Percentiles rank a stretch among this genome's conserved stretches.
phyloP scores from a whole-genome alignment of 345 rosid species.

The Sonneratia alba region DNA sequence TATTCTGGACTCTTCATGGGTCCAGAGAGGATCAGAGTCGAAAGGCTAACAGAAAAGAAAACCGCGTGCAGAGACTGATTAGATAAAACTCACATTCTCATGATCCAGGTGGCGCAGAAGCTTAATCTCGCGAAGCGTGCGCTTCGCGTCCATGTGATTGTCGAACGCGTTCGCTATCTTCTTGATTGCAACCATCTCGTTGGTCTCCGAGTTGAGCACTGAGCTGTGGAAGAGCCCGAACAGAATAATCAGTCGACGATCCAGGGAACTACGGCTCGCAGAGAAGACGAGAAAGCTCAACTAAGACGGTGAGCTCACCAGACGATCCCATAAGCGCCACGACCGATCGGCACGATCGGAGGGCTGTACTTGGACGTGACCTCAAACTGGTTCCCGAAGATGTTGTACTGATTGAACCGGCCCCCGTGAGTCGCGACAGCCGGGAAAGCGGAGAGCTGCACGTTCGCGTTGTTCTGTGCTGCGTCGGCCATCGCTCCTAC shows the following conservation, averaged over 20 bases:
- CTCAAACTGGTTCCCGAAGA: conserved; percentile 76
- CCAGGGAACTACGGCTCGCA: not conserved
- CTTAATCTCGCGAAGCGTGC: conserved; percentile 96
- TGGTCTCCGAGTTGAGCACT: conserved; percentile 80
- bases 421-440: conserved; percentile 65
- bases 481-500: conserved; percentile 24
- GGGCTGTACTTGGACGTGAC: conserved; percentile 79
- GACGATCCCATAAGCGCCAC: conserved; percentile 96
- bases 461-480: conserved; percentile 24
- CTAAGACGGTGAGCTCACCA: conserved; percentile 43
- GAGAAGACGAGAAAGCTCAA: not conserved
- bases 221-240: conserved; percentile 37
- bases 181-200: conserved; percentile 92
- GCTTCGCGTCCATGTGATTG: conserved; percentile 93
- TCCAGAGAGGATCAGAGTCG: not conserved
- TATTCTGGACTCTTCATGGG: not conserved
- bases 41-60: not conserved
- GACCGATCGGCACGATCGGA: conserved; percentile 92
- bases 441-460: conserved; percentile 62
- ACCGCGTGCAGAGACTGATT: too few species aligned
- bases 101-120: conserved; percentile 94
- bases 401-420: conserved; percentile 52
- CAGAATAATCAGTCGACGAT: not conserved
- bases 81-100: conserved; percentile 55
- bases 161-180: conserved; percentile 94